These are phyloP conservation scores for Cordyceps cicadae DNA, from an alignment of 2,329 filamentous ascomycete species.

Conservation along the genomic window DNA sequence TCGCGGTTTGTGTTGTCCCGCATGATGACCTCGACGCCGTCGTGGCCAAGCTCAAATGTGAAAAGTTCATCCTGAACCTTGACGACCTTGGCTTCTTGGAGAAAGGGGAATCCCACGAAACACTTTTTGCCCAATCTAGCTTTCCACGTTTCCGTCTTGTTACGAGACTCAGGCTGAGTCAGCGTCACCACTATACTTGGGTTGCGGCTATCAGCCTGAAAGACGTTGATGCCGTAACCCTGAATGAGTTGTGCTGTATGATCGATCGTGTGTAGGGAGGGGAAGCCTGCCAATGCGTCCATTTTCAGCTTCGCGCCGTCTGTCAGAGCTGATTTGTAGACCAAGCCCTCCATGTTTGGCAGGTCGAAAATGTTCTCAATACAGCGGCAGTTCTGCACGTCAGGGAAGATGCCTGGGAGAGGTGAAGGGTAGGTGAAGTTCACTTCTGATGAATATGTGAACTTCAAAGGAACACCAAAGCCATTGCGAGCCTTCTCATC, in stretches of 20 bases:
- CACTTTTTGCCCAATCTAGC: conserved; percentile 75
- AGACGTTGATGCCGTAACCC: conserved; percentile 85
- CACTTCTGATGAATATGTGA: conserved; percentile 70
- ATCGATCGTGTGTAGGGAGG: conserved; percentile 76
- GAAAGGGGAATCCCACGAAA: conserved; percentile 88
- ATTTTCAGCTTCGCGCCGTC: conserved; percentile 75
- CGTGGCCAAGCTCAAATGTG: conserved; percentile 65
- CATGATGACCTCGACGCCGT: conserved; percentile 55
- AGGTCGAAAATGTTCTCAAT: conserved; percentile 95
- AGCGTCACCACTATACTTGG: conserved; percentile 93
- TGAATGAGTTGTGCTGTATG: conserved; percentile 63
- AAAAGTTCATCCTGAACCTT: conserved; percentile 91
- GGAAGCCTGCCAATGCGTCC: conserved; percentile 86
- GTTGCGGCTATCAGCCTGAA: conserved; percentile 91
- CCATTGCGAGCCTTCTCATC: conserved; percentile 78
- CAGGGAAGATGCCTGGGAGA: conserved; percentile 80
- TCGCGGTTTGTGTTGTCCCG: conserved; percentile 67
- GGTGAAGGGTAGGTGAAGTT: conserved; percentile 84
- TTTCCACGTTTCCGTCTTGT: conserved; percentile 65
- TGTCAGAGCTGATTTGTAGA: conserved; percentile 75
- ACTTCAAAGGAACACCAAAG: conserved; percentile 89
- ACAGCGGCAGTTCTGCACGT: conserved; percentile 78
- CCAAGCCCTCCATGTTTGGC: conserved; percentile 81
- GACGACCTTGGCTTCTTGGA: conserved; percentile 86
- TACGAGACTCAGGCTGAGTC: conserved; percentile 61